Evolutionary conservation across 768 basidiomycete genomes (phyloP).

Genomic region (Pulveroboletus sp.): DNA sequence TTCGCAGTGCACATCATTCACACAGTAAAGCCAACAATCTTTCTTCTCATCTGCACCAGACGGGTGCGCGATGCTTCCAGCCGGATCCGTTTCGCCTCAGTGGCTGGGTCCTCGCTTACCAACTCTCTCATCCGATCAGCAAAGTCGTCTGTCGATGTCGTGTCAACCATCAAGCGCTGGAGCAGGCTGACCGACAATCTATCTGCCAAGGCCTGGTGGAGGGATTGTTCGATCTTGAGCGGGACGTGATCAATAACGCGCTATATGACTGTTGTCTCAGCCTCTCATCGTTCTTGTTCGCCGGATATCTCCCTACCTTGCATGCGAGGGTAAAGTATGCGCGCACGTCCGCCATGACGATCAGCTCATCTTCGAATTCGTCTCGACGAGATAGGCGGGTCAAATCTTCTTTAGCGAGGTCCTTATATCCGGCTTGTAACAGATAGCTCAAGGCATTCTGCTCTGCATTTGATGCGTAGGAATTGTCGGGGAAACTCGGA

Average conservation of each 20-base stretch:
- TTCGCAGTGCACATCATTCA: slow-evolving; percentile 4
- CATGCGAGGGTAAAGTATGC: slow-evolving; percentile 55
- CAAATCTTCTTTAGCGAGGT: slow-evolving; percentile 23
- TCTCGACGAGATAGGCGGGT: slow-evolving; percentile 23
- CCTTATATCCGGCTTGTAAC: slow-evolving; percentile 27
- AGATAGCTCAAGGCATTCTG: slow-evolving; percentile 23
- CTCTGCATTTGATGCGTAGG: background rate
- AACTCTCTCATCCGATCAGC: slow-evolving; percentile 35
- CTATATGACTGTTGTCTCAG: slow-evolving; percentile 26
- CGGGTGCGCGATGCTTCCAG: slow-evolving; percentile 31
- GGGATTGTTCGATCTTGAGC: slow-evolving; percentile 41
- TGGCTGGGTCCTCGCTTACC: slow-evolving; percentile 43
- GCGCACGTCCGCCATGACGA: slow-evolving; percentile 49
- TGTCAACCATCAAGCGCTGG: slow-evolving; percentile 26
- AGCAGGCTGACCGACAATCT: slow-evolving; percentile 35
- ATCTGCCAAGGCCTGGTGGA: slow-evolving; percentile 38
- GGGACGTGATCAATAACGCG: slow-evolving; percentile 54
- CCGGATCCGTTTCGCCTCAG: slow-evolving; percentile 32
- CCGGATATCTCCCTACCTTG: slow-evolving; percentile 37
- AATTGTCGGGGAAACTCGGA: too few relatives aligned
- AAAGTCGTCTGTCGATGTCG: slow-evolving; percentile 8
- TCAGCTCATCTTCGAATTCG: slow-evolving; percentile 39
- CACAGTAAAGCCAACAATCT: slow-evolving; percentile 28
- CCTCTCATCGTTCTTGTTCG: background rate
- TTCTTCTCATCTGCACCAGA: slow-evolving; percentile 38